phyloP scores from a whole-genome alignment of 1,284 basidiomycete species.

The Irpex sp. region DNA sequence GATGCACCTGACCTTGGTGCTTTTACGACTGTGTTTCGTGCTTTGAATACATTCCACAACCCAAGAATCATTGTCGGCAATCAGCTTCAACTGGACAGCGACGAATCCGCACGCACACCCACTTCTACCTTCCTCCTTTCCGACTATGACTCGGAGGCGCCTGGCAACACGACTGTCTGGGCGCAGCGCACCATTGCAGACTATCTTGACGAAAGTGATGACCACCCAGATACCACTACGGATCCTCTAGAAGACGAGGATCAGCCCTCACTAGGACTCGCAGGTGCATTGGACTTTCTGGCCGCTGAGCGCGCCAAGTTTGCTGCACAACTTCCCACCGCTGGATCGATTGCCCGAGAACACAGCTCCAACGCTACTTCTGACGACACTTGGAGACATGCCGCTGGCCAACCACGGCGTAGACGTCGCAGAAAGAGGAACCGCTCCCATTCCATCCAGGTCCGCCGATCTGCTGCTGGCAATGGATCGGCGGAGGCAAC shows the following conservation, averaged over 20 bases:
- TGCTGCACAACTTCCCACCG: constrained; percentile 35
- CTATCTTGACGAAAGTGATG: constrained; percentile 34
- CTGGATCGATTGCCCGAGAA: constrained; percentile 15
- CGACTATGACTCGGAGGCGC: constrained; percentile 39
- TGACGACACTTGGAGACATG: constrained; percentile 32
- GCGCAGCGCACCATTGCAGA: constrained; percentile 57
- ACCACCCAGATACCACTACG: neutral
- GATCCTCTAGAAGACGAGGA: constrained; percentile 18
- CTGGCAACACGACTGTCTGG: constrained; percentile 62
- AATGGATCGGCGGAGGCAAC: constrained; percentile 19
- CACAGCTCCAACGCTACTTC: constrained; percentile 35
- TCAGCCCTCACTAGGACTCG: constrained; percentile 60
- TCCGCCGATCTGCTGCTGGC: constrained; percentile 11
- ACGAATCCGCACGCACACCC: constrained; percentile 28
- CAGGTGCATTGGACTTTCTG: constrained; percentile 61
- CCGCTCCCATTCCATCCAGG: constrained; percentile 20
- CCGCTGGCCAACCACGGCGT: constrained; percentile 36
- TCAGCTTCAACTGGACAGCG: constrained; percentile 12
- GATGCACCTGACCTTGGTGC: constrained; percentile 76
- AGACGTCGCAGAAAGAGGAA: constrained; percentile 49
- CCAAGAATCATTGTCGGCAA: constrained; percentile 21
- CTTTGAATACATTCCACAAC: constrained; percentile 50
- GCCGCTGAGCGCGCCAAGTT: constrained; percentile 59
- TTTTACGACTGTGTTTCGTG: constrained; percentile 68
- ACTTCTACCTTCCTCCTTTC: constrained; percentile 32